Percentiles rank a stretch among this genome's conserved stretches.
phyloP scores from a whole-genome alignment of 1,284 basidiomycete genomes.

The Leccinum griseonigrum region DNA sequence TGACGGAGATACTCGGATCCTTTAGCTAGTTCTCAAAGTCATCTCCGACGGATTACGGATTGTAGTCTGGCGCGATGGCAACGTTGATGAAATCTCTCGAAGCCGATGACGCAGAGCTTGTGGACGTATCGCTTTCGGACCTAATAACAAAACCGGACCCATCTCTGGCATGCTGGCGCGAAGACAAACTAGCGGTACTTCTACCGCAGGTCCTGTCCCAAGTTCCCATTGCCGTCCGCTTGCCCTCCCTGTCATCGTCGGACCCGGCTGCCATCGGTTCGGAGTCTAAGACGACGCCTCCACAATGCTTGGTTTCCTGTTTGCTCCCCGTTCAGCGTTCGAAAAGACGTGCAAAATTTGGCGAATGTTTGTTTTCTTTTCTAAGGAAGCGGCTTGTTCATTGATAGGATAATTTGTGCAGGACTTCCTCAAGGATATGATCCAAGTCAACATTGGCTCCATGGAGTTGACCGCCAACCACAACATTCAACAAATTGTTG shows the following conservation, averaged over 20 bases:
- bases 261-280: not conserved
- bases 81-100: slow-evolving; percentile 71
- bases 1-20: slow-evolving; percentile 61
- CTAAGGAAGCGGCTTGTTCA: not conserved
- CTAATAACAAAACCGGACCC: not conserved
- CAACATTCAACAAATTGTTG: slow-evolving; percentile 95
- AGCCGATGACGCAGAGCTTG: slow-evolving; percentile 71
- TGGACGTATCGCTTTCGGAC: not conserved
- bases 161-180: slow-evolving; percentile 80
- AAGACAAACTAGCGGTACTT: slow-evolving; percentile 62
- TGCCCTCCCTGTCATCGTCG: slow-evolving; percentile 6
- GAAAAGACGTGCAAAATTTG: slow-evolving; percentile 96
- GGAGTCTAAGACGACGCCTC: slow-evolving; percentile 9
- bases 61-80: slow-evolving; percentile 70
- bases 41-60: slow-evolving; percentile 29
- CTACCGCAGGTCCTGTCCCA: slow-evolving; percentile 28
- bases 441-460: slow-evolving; percentile 99
- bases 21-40: slow-evolving; percentile 33
- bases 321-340: slow-evolving; percentile 15
- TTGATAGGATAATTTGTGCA: slow-evolving; percentile 29
- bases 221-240: slow-evolving; percentile 17
- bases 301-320: slow-evolving; percentile 16
- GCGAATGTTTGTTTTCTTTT: slow-evolving; percentile 59
- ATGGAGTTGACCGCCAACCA: slow-evolving; percentile 98
- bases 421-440: slow-evolving; percentile 96